Percentiles rank a stretch among this genome's conserved stretches.
Evolutionary conservation across 2,329 filamentous ascomycete species (phyloP).

Genomic region (Pezicula carpinea): DNA sequence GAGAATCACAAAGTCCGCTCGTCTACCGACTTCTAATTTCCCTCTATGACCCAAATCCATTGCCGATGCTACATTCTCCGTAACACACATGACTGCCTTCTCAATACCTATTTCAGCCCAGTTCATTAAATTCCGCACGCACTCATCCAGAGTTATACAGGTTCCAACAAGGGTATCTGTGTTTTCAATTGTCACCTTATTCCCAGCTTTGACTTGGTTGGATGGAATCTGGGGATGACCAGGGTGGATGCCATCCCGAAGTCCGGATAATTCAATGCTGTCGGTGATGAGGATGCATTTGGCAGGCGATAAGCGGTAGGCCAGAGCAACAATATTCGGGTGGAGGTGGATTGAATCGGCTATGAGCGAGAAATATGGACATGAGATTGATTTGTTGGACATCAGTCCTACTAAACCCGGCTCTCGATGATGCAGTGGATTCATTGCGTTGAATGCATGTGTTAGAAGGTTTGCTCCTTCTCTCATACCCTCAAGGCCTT

Average conservation of each 20-base stretch:
- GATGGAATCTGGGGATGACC: constrained; percentile 47
- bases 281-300: constrained; percentile 49
- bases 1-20: constrained; percentile 25
- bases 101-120: constrained; percentile 21
- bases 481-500: constrained; percentile 39
- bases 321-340: constrained; percentile 41
- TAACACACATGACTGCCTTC: constrained; percentile 24
- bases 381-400: constrained; percentile 23
- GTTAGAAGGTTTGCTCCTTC: constrained; percentile 48
- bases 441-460: constrained; percentile 52
- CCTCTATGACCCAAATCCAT: constrained; percentile 21
- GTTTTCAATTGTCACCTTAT: constrained; percentile 43
- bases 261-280: constrained; percentile 47
- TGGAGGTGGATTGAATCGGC: constrained; percentile 50
- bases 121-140: constrained; percentile 36
- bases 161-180: constrained; percentile 50
- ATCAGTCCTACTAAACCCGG: constrained; percentile 40
- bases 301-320: constrained; percentile 40
- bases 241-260: constrained; percentile 45
- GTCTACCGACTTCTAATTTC: constrained; percentile 16
- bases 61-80: constrained; percentile 24
- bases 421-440: constrained; percentile 42
- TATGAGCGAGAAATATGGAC: constrained; percentile 46
- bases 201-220: constrained; percentile 43
- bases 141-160: constrained; percentile 45